A percentile compares a stretch with the other conserved stretches of the same genome.
Evolutionary conservation across 139 green algal species (phyloP).

Genomic region (Coelastrella sp.): DNA sequence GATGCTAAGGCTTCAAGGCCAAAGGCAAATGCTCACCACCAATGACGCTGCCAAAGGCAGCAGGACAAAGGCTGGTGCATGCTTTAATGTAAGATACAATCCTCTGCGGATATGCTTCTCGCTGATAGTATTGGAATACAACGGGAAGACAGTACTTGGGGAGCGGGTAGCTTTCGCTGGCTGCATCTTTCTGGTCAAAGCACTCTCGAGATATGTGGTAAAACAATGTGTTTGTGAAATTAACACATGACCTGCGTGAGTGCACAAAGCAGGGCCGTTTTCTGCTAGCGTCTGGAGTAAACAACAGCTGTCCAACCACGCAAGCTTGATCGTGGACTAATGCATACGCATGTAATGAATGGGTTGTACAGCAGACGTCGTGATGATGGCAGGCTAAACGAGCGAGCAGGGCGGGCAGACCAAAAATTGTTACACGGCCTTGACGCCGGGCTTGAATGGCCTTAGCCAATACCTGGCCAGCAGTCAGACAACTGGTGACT

Average conservation of each 20-base stretch:
- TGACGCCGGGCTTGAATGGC: background rate
- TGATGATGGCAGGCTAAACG: too few species aligned
- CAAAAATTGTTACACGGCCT: background rate
- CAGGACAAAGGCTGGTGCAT: constrained; percentile 78
- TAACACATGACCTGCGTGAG: too few species aligned
- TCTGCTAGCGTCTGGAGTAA: background rate
- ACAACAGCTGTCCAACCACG: background rate
- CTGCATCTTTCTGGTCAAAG: background rate
- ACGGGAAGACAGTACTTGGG: background rate
- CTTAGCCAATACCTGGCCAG: background rate
- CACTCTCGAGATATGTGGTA: background rate
- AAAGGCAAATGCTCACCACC: background rate
- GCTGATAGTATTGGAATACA: constrained; percentile 46
- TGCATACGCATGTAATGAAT: background rate
- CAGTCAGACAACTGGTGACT: background rate
- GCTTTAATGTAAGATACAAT: constrained; percentile 80
- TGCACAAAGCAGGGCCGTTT: background rate
- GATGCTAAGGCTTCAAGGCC: background rate
- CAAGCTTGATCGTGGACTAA: background rate
- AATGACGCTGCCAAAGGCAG: constrained; percentile 68
- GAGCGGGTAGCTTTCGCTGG: background rate
- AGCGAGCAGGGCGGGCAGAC: background rate
- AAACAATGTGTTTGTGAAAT: too few species aligned
- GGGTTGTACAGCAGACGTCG: too few species aligned
- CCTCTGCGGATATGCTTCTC: constrained; percentile 94